Conservation (phyloP, 805 yeast species). For the Myxozyma nipponensis region DNA sequence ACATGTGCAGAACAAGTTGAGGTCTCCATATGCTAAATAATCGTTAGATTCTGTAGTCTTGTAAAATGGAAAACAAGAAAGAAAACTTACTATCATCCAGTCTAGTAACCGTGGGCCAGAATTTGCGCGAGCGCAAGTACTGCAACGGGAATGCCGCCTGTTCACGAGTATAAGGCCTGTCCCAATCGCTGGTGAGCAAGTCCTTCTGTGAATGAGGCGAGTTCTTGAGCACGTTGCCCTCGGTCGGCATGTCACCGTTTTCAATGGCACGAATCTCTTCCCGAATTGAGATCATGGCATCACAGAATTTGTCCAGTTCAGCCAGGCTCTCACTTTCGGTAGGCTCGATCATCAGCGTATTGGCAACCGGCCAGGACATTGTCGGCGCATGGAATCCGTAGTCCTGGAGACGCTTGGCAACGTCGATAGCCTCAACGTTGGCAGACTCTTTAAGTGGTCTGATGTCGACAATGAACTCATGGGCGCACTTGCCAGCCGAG, state of each 20-base stretch:
- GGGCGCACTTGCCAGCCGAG: constrained; percentile 77
- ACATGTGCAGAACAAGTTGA: constrained; percentile 89
- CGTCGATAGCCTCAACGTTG: constrained; percentile 91
- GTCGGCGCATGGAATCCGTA: constrained; percentile 99
- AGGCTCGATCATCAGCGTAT: constrained; percentile 96
- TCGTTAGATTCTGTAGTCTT: too few relatives aligned
- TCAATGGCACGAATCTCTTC: constrained; percentile 73
- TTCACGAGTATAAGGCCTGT: constrained; percentile 77
- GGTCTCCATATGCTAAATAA: constrained; percentile 71
- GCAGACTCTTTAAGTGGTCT: constrained; percentile 68
- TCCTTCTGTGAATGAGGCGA: constrained; percentile 91
- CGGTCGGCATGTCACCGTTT: constrained; percentile 61
- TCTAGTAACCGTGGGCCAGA: constrained; percentile 95
- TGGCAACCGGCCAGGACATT: constrained; percentile 97
- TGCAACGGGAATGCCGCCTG: constrained; percentile 89
- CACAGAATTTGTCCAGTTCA: constrained; percentile 87
- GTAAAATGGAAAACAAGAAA: background rate
- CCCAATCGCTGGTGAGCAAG: constrained; percentile 82
- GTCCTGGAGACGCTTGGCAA: constrained; percentile 95
- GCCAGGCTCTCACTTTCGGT: constrained; percentile 89
- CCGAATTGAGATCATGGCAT: constrained; percentile 78
- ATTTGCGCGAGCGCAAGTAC: constrained; percentile 67
- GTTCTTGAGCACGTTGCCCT: constrained; percentile 62
- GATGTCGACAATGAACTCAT: constrained; percentile 90
- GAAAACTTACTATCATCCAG: constrained; percentile 58